Percentiles rank a stretch among this genome's conserved stretches.
These are phyloP conservation scores for Kandelia obovata DNA, from an alignment of 345 rosid genomes.

Conservation along the genomic window DNA sequence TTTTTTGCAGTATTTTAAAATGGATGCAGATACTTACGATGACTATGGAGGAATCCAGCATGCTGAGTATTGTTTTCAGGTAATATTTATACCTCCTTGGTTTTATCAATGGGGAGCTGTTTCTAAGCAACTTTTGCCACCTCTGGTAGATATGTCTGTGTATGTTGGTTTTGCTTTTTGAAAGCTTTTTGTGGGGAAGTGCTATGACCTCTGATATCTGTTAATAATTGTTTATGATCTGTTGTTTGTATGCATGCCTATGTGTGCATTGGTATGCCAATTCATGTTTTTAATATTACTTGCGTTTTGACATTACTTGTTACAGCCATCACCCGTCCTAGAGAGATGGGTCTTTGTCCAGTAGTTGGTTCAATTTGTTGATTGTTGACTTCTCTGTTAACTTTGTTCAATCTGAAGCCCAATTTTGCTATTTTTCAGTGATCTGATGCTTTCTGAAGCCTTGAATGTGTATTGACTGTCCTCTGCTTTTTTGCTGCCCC, in stretches of 20 bases:
- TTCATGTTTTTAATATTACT: too few relatives aligned
- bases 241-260: too few relatives aligned
- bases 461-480: slow-evolving; percentile 10
- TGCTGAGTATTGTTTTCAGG: slow-evolving; percentile 28
- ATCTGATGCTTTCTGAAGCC: background rate
- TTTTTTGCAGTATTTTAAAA: slow-evolving; percentile 24
- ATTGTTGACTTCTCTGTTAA: background rate
- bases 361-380: too few relatives aligned
- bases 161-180: background rate
- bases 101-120: slow-evolving; percentile 2
- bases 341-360: too few relatives aligned
- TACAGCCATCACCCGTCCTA: too few relatives aligned
- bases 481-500: slow-evolving; percentile 16
- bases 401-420: slow-evolving; percentile 11
- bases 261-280: too few relatives aligned
- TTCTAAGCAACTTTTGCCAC: background rate
- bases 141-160: background rate
- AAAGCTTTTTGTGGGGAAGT: background rate
- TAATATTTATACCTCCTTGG: slow-evolving; percentile 4
- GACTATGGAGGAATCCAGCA: slow-evolving; percentile 28
- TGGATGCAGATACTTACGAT: slow-evolving; percentile 24
- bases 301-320: too few relatives aligned
- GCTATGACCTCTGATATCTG: background rate
- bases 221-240: background rate
- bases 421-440: slow-evolving; percentile 3